Evolutionary conservation across 108 stramenopile species (phyloP).

Genomic region (Fistulifera pelliculosa): DNA sequence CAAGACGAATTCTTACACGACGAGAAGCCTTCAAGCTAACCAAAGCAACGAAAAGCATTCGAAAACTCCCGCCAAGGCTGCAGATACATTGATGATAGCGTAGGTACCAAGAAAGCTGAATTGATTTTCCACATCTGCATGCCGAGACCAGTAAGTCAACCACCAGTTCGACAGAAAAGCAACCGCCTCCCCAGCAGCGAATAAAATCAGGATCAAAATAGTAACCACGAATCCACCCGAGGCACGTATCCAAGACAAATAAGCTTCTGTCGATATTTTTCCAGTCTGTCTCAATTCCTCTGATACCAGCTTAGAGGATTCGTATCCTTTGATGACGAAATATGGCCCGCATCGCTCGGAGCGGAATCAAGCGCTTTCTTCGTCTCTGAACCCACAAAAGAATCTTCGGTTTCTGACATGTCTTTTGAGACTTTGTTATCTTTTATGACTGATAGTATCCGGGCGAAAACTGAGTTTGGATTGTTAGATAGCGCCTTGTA

Average conservation of each 20-base stretch:
- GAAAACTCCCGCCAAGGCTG: conserved; percentile 35
- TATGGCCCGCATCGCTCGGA: neutral
- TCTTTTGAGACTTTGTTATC: conserved; percentile 35
- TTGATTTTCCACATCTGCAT: conserved; percentile 12
- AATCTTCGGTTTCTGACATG: conserved; percentile 1
- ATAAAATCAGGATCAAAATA: conserved; percentile 42
- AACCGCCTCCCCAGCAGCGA: conserved; percentile 33
- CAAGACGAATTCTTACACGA: conserved; percentile 1
- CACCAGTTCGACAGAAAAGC: conserved; percentile 65
- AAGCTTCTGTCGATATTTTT: conserved; percentile 45
- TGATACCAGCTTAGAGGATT: conserved; percentile 38
- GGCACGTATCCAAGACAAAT: conserved; percentile 64
- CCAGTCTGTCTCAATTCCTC: conserved; percentile 50
- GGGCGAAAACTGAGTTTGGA: conserved; percentile 38
- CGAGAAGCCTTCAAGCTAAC: conserved; percentile 42
- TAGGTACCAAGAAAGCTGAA: conserved; percentile 36
- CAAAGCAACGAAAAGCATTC: conserved; percentile 33
- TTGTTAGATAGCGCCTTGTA: conserved; percentile 49
- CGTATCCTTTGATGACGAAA: conserved; percentile 1
- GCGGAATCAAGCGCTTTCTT: neutral
- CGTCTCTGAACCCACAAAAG: neutral
- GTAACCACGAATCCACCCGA: conserved; percentile 61
- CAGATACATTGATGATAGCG: conserved; percentile 43
- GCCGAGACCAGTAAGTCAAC: conserved; percentile 49
- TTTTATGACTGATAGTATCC: conserved; percentile 44